Evolutionary conservation across 2,329 filamentous ascomycete genomes (phyloP), one percentile per base, ranked within the genome.

Genomic region (Seiridium cupressi): DNA sequence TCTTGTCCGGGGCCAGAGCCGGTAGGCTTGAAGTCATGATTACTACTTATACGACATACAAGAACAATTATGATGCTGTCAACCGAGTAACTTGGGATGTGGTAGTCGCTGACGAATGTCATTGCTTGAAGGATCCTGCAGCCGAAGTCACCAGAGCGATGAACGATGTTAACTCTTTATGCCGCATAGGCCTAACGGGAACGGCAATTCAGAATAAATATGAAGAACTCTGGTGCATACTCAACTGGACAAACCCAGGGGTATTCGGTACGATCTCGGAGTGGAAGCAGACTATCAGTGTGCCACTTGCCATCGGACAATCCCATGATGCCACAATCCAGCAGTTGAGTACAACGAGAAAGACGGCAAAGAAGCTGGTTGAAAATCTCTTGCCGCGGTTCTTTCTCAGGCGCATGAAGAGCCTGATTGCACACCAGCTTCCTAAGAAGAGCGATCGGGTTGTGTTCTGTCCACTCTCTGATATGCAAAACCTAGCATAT

Each of bases 181-280:
- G 95, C 70, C 86, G 95, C 40, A 93, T 99, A 62, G 95, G 95
- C 0, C 81, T 99, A 7, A 98, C 93, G 0, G 95, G 95, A 2
- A 99, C 95, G 0, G 94, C 94, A 0, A 97, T 99, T 49, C 95
- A 99, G 72, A 99, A 99, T 74, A 95, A 92, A 65, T 99, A 99
- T 72, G 92, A 97, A 71, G 95, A 99, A 73, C 82, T 99, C 1
- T 99, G 94, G 94, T 96, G 93, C 0, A 80, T 99, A 0, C 80
- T 99, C 3, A 96, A 99, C 72, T 99, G 95, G 95, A 93, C 93
- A 0, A 95, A 96, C 66, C 95, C 95, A 0, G 94, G 93, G 0
- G 76, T 82, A 51, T 84, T 88, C 58, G 85, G 84, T 13, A 81
- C 80, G 0, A 69, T 90, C 8, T 78, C 84, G 4, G 90, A 91